These are phyloP conservation scores for Giardia duodenalis DNA, from an alignment of 208 protist genomes.

Conservation along the genomic window DNA sequence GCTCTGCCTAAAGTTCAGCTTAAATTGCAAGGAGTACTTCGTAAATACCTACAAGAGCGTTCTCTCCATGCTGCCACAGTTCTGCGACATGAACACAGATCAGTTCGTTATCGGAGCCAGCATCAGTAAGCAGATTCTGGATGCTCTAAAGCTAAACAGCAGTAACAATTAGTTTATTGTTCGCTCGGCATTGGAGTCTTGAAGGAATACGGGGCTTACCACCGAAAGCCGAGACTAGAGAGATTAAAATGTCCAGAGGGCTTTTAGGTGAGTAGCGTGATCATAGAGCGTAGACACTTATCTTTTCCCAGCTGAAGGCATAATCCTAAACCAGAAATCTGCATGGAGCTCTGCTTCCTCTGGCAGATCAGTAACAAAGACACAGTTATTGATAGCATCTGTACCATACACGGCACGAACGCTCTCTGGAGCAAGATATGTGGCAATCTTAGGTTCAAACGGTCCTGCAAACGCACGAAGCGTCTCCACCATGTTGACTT, in stretches of 20 bases:
- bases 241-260: too few relatives aligned
- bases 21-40: background rate
- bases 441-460: constrained; percentile 25
- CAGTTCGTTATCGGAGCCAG: background rate
- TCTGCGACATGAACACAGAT: background rate
- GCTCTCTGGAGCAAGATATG: background rate
- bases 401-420: constrained; percentile 4
- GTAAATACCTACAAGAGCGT: background rate
- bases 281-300: too few relatives aligned
- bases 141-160: background rate
- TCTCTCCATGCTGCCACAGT: background rate
- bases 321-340: constrained; percentile 26
- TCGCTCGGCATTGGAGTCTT: too few relatives aligned
- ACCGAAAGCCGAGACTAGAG: too few relatives aligned
- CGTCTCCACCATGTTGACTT: background rate
- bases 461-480: background rate
- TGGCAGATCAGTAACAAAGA: constrained; percentile 23
- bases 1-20: background rate
- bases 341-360: constrained; percentile 28
- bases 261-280: too few relatives aligned
- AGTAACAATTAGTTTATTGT: too few relatives aligned
- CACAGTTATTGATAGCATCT: constrained; percentile 1
- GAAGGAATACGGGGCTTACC: too few relatives aligned
- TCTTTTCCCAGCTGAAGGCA: background rate
- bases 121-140: background rate